Base-by-base conservation (phyloP, 176 grass and related monocot species). In the Ensete ventricosum region DNA sequence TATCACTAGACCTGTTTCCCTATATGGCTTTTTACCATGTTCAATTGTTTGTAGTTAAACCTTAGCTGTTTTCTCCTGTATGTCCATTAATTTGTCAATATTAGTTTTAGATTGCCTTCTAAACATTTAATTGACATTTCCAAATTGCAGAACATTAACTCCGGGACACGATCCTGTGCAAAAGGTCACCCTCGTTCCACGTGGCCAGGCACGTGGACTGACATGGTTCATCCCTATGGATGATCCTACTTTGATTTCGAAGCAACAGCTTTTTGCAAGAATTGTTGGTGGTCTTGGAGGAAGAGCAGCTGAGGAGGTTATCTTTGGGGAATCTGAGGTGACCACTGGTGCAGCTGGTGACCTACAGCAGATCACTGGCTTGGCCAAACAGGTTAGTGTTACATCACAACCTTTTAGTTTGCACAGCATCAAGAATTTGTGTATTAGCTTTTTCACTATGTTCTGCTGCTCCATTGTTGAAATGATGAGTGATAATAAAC, bases 171-270 rank as follows among this genome's bases (percentile, higher is more conserved):
- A 99, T 63, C 85, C 95, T 0, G 95, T 99, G 73, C 95, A 99
- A 81, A 99, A 99, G 88, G 95, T 99, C 70, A 99, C 95, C 48
- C 57, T 99, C 13, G 71, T 99, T 77, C 95, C 95, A 67, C 87
- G 95, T 72, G 95, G 95, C 64, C 95, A 99, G 81, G 95, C 95
- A 54, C 90, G 95, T 74, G 95, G 95, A 78, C 88, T 99, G 9
- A 99, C 95, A 43, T 99, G 95, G 95, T 99, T 99, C 83, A 99
- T 99, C 73, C 95, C 95, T 10, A 87, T 84, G 76, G 95, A 99
- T 29, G 95, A 99, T 78, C 90, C 95, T 8, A 91, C 90, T 8
- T 84, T 99, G 43, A 99, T 99, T 59, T 99, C 95, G 17, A 91
- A 82, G 78, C 95, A 99, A 71, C 95, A 99, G 79, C 90, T 99